Conservation (phyloP, 495 filamentous ascomycete genomes). For the Aspergillus indologenus region DNA sequence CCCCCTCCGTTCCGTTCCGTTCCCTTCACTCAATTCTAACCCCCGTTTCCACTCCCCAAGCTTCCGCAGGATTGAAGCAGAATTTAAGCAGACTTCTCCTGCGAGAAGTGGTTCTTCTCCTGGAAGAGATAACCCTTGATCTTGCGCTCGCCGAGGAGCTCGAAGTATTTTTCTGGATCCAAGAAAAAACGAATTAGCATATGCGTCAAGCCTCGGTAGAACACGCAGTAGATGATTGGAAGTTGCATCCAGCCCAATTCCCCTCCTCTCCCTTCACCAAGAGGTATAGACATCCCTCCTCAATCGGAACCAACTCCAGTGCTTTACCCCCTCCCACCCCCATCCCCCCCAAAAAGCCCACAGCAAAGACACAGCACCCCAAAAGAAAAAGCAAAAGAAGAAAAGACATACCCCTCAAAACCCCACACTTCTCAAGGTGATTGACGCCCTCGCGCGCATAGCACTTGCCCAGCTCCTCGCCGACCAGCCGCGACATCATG, state of each 20-base stretch:
- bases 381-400: slow-evolving; percentile 4
- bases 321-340: not conserved
- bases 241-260: too few relatives aligned
- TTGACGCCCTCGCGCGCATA: slow-evolving; percentile 93
- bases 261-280: too few relatives aligned
- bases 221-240: too few relatives aligned
- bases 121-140: slow-evolving; percentile 86
- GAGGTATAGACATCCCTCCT: too few relatives aligned
- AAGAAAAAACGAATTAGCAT: not conserved
- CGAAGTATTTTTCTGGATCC: slow-evolving; percentile 86
- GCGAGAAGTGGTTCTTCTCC: slow-evolving; percentile 77
- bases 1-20: not conserved
- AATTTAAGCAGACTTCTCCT: slow-evolving; percentile 13
- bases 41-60: too few relatives aligned
- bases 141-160: slow-evolving; percentile 78
- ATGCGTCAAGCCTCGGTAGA: too few relatives aligned
- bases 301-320: too few relatives aligned
- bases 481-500: slow-evolving; percentile 94
- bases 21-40: not conserved
- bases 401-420: slow-evolving; percentile 68
- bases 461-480: slow-evolving; percentile 94
- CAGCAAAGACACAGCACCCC: slow-evolving; percentile 3
- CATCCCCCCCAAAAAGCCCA: not conserved
- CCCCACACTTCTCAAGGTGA: slow-evolving; percentile 94
- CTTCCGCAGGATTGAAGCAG: too few relatives aligned